Evolutionary conservation across 2,329 filamentous ascomycete species (phyloP), one percentile per base, ranked within the genome.

Genomic region (Sporothrix inflata): DNA sequence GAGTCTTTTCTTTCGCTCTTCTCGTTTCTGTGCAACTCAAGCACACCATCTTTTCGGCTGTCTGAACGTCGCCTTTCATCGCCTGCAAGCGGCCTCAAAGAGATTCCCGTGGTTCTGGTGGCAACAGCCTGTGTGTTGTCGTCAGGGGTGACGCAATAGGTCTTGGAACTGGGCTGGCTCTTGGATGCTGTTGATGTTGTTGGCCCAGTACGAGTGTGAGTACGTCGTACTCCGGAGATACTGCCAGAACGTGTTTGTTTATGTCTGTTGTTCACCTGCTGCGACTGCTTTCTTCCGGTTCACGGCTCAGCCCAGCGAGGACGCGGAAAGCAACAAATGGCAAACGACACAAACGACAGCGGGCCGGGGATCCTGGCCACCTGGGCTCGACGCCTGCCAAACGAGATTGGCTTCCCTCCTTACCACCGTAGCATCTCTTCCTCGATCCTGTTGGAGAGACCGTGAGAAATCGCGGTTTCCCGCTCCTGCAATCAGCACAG

Each of bases 61-160:
- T 40, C 65, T 38, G n/a, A 65, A 27, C 12, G 42, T 66, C 24
- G 63, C 42, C 63, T 5, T 49, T 14, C 16, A 11, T n/a, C 14
- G 14, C 21, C n/a, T 45, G 11, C 60, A 45, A 63, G 38, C 38
- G 24, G n/a, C 38, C 8, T 63, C 16, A 3, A 14, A 19, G 60
- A 27, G 16, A 34, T 14, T 66, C 47, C 69, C 69, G 57, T 71
- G 47, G 27, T 49, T 24, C 53, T 40, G 27, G 68, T 70, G 68
- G 68, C 68, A 63, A 70, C 68, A 45, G 68, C 61, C 67, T 60
- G 38, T 40, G 34, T 60, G 69, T 9, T 45, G 70, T 68, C 70
- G 61, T 67, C 61, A 68, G 49, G 61, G 70, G 70, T 71, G 70
- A 68, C 70, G 70, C 49, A 71, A 71, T 65, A 49, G 11, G 34